Evolutionary conservation across 1,284 basidiomycete genomes (phyloP).

Genomic region (Wallemia hederae): DNA sequence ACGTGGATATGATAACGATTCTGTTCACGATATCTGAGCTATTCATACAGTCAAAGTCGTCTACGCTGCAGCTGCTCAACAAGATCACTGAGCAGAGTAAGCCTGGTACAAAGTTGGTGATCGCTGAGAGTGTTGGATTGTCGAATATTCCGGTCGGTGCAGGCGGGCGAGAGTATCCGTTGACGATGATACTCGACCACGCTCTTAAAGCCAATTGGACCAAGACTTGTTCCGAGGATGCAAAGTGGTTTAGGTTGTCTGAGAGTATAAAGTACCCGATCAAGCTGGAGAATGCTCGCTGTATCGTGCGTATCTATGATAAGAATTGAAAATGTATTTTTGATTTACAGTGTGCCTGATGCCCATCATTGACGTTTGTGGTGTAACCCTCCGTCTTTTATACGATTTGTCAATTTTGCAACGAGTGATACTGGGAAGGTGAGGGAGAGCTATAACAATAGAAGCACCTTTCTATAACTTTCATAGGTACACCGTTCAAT

Average conservation of each 20-base stretch:
- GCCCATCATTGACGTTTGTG: no score
- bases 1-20: slow-evolving; percentile 6
- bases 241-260: not conserved
- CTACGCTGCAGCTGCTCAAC: slow-evolving; percentile 6
- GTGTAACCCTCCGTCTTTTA: no score
- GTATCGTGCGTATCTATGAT: not conserved
- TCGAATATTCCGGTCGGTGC: slow-evolving; percentile 6
- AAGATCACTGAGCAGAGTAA: slow-evolving; percentile 1
- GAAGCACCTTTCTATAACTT: no score
- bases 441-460: no score
- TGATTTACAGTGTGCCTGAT: no score
- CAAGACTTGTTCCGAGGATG: not conserved
- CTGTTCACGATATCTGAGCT: slow-evolving; percentile 8
- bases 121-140: slow-evolving; percentile 7
- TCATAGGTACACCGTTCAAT: no score
- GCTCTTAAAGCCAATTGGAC: slow-evolving; percentile 2
- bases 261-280: not conserved
- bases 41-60: slow-evolving; percentile 7
- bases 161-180: slow-evolving; percentile 5
- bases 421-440: no score
- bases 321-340: not conserved
- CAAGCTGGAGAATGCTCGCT: not conserved
- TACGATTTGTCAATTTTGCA: no score
- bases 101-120: slow-evolving; percentile 4
- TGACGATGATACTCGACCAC: slow-evolving; percentile 6